phyloP scores from a whole-genome alignment of 176 grass and related monocot species.

The Oryza longistaminata region DNA sequence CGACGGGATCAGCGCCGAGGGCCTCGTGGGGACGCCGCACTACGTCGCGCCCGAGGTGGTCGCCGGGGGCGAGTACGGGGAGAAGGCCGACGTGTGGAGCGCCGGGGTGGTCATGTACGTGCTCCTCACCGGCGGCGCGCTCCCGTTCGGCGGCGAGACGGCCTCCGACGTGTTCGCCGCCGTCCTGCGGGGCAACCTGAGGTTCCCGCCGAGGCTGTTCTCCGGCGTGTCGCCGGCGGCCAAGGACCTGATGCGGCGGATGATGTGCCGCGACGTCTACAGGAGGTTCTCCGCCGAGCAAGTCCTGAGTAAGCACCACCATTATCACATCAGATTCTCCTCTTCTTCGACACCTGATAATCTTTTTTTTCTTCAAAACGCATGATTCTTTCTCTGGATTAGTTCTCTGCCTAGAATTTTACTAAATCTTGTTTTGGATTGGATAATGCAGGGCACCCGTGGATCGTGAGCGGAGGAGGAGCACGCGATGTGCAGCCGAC shows the following conservation, averaged over 20 bases:
- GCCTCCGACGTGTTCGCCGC: conserved; percentile 61
- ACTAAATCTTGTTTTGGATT: not conserved
- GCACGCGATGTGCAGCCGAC: conserved; percentile 35
- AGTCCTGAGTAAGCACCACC: conserved; percentile 55
- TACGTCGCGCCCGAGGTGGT: conserved; percentile 95
- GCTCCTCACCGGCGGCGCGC: conserved; percentile 68
- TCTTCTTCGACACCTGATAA: not conserved
- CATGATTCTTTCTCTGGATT: not conserved
- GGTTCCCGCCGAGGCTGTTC: conserved; percentile 77
- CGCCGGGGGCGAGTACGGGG: conserved; percentile 58
- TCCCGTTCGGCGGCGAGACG: conserved; percentile 77
- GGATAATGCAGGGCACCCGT: conserved; percentile 58
- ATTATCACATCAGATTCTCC: not conserved
- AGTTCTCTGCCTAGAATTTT: not conserved
- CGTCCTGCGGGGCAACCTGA: conserved; percentile 54
- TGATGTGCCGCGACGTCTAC: conserved; percentile 82
- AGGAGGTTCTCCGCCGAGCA: conserved; percentile 84
- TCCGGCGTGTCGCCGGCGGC: conserved; percentile 59
- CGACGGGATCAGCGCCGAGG: conserved; percentile 34
- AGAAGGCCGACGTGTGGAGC: conserved; percentile 95
- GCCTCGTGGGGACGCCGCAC: conserved; percentile 80
- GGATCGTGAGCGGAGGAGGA: conserved; percentile 66
- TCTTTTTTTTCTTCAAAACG: not conserved
- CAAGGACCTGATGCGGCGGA: conserved; percentile 80
- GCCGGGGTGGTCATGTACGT: conserved; percentile 72